Base-by-base conservation (phyloP, 2,329 filamentous ascomycete species). In the Plenodomus lindquistii region DNA sequence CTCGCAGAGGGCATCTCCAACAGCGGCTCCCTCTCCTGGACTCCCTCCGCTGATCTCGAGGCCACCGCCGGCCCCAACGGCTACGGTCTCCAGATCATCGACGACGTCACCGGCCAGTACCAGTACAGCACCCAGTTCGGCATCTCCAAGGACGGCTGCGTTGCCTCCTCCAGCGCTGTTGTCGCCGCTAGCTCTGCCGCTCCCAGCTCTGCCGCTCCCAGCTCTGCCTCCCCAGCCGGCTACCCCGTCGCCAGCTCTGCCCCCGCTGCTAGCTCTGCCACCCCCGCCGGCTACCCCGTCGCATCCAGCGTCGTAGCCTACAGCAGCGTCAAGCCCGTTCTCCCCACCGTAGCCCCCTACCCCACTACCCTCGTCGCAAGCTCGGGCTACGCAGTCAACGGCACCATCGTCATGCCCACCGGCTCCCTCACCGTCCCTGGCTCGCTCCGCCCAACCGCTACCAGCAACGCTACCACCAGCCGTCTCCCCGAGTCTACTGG, bases 71-170 rank as follows among this genome's bases (percentile, higher is more conserved):
- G 80, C 52, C 66, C 65, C 54, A 77, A 75, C 59, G 79, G 76
- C 71, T 86, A 85, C 72, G 84, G 83, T 52, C 74, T 86, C 64
- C 77, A 85, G 67, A 71, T 87, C 60, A 81, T 86, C 58, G 81
- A 81, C 56, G 81, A 85, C 63, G 74, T 75, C 41, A 81, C 76
- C 54, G 81, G 83, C 66, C 71, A 80, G 65, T 86, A 82, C 78
- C 83, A 86, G 62, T 72, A 68, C 62, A 80, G 79, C 37, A 81
- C 80, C 49, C 82, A 85, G 69, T 85, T 85, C 74, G 83, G 83
- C 61, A 77, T 86, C 73, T 75, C 73, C 52, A 79, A 79, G 64
- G 57, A 66, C 38, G 50, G 67, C 44, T 72, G 60, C 57, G 31
- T 46, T 34, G 51, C 37, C 40, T 52, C 62, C 21, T 66, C 65